A percentile compares a stretch with the other conserved stretches of the same genome.
Evolutionary conservation across 129 eudicot genomes (phyloP).

Genomic region (Deinandra increscens): DNA sequence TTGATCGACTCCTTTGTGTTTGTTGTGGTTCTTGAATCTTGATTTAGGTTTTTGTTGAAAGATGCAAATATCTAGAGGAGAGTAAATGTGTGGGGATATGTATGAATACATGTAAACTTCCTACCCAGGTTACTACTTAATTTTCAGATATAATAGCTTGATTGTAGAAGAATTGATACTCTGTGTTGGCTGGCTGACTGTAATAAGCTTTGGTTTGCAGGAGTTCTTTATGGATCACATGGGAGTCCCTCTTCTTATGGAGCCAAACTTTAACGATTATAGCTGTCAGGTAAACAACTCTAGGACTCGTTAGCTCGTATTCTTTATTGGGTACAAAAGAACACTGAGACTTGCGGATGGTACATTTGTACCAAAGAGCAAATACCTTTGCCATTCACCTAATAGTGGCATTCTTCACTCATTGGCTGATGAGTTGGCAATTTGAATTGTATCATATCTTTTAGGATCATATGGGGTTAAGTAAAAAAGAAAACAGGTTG

Average conservation of each 20-base stretch:
- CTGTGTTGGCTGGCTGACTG: neutral
- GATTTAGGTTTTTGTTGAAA: slow-evolving; percentile 81
- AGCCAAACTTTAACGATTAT: slow-evolving; percentile 83
- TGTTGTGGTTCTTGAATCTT: slow-evolving; percentile 6
- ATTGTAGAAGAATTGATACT: slow-evolving; percentile 5
- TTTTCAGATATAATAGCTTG: neutral
- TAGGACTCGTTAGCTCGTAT: neutral
- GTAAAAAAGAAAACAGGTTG: neutral
- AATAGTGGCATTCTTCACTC: neutral
- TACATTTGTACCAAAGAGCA: too few relatives aligned
- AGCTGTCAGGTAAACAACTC: slow-evolving; percentile 75
- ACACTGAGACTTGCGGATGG: neutral
- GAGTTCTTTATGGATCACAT: slow-evolving; percentile 74
- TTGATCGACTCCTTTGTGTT: slow-evolving; percentile 7
- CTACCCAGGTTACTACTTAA: slow-evolving; percentile 67
- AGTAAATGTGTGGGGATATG: slow-evolving; percentile 97
- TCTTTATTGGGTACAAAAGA: neutral
- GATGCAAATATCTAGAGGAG: slow-evolving; percentile 93
- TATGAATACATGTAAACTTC: slow-evolving; percentile 90
- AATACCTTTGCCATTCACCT: neutral
- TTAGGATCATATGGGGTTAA: neutral
- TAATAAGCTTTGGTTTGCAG: slow-evolving; percentile 30
- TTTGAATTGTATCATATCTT: neutral
- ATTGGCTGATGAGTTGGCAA: neutral
- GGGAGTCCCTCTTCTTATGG: slow-evolving; percentile 96